Evolutionary conservation across 2,329 filamentous ascomycete genomes (phyloP), one percentile per base, ranked within the genome.

Genomic region (Colletotrichum musae): DNA sequence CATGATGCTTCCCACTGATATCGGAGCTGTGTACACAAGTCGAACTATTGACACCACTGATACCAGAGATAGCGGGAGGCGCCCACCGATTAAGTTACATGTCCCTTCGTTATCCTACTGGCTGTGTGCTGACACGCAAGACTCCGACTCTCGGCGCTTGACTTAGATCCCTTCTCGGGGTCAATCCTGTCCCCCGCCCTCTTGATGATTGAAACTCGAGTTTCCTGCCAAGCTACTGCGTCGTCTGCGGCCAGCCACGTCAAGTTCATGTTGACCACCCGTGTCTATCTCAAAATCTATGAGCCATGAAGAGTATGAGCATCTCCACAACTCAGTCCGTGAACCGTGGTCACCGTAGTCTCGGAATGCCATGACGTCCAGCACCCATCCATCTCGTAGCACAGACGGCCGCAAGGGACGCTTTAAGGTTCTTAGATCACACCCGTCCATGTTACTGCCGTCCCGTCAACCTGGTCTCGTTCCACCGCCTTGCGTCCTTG

Each of bases 401-500:
- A 48, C 26, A 43, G 16, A 12, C 47, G 21, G n/a, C 61, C 36
- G 16, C 18, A 18, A n/a, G 10, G 60, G 4, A 28, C 10, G 39
- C n/a, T 57, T 69, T 58, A 59, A 32, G 47, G 32, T 51, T 58
- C 26, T 59, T 54, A 58, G 47, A 62, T 51, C 51, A 45, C 50
- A 18, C n/a, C 39, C 43, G 21, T 50, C 48, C 28, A 53, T 62
- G 21, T 32, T 64, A 39, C 56, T 28, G 26, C 53, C 58, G 32
- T 60, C 58, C 62, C 62, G 64, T 53, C 21, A 32, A 47, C 57
- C 36, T 54, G 58, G 57, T 56, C 52, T 41, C 28, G 56, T 69
- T 50, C 64, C 64, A 21, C 57, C 36, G 69, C 12, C 60, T 48
- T 64, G 70, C 69, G 57, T 72, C 41, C 24, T 54, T 71, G 70